Conservation (phyloP, 768 basidiomycete species). For the Goffeauzyma gilvescens region DNA sequence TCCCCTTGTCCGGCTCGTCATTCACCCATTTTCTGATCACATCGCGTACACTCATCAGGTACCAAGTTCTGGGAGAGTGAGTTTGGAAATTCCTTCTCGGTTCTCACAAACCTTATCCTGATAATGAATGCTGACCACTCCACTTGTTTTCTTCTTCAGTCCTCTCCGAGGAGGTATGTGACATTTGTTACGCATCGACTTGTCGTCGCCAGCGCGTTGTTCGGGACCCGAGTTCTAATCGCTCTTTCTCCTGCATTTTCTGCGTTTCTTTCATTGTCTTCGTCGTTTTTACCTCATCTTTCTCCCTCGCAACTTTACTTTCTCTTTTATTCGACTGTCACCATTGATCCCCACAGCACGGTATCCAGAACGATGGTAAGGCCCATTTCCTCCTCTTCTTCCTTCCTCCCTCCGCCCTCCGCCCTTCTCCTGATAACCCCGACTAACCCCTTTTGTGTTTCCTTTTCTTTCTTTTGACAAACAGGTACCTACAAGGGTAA, state of each 20-base stretch:
- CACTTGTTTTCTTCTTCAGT: too few species aligned
- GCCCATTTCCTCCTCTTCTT: slow-evolving; percentile 12
- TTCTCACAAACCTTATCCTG: background rate
- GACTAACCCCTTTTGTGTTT: background rate
- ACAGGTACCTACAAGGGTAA: slow-evolving; percentile 76
- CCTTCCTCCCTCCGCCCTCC: background rate
- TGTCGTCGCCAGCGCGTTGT: slow-evolving; percentile 11
- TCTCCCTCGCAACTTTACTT: slow-evolving; percentile 13
- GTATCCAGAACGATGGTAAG: slow-evolving; percentile 79
- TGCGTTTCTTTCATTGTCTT: too few species aligned
- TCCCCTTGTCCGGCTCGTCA: too few species aligned
- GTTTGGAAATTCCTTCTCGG: too few species aligned
- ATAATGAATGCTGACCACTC: background rate
- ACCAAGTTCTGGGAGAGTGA: slow-evolving; percentile 35
- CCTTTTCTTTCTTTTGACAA: background rate
- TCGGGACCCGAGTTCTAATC: too few species aligned
- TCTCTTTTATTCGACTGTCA: background rate
- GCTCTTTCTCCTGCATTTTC: too few species aligned
- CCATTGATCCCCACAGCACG: slow-evolving; percentile 46
- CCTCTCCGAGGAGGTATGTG: slow-evolving; percentile 1
- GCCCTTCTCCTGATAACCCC: background rate
- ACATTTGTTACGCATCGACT: background rate
- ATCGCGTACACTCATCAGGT: too few species aligned
- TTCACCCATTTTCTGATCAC: too few species aligned
- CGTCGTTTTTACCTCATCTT: too few species aligned